Evolutionary conservation across 2,329 filamentous ascomycete species (phyloP).

Genomic region (Emmonsiellopsis sp.): DNA sequence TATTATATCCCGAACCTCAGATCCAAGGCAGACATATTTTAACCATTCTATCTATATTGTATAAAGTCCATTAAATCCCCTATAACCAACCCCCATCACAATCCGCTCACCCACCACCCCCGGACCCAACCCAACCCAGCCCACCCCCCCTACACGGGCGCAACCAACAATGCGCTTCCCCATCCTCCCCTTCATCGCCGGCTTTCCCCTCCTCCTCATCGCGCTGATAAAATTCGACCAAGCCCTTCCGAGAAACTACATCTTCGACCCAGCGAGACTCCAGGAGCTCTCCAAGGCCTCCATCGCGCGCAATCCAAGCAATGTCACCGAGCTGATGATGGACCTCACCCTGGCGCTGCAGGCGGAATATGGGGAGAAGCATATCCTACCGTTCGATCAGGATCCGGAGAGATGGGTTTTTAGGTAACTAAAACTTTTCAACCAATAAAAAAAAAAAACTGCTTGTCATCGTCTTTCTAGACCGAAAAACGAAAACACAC

Average conservation of each 20-base stretch:
- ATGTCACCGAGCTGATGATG: conserved; percentile 22
- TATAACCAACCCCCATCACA: not conserved
- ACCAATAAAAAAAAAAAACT: too few species aligned
- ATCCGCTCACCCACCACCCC: not conserved
- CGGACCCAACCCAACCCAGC: too few species aligned
- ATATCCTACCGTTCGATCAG: conserved; percentile 5
- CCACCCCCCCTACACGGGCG: too few species aligned
- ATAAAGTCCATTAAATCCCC: not conserved
- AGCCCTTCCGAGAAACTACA: conserved; percentile 10
- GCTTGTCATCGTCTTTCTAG: too few species aligned
- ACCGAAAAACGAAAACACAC: too few species aligned
- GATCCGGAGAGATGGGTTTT: conserved; percentile 68
- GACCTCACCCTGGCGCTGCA: conserved; percentile 8
- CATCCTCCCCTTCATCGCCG: not conserved
- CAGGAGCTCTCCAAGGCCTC: conserved; percentile 14
- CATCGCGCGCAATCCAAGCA: conserved; percentile 19
- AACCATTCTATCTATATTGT: too few species aligned
- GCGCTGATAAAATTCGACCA: conserved; percentile 6
- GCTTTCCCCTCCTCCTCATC: conserved; percentile 4
- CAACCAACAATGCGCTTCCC: conserved; percentile 1
- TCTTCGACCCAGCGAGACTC: conserved; percentile 14
- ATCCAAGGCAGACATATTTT: too few species aligned
- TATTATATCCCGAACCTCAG: not conserved
- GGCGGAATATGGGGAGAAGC: conserved; percentile 7
- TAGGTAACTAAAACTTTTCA: too few species aligned